Evolutionary conservation across 2,329 filamentous ascomycete genomes (phyloP).

Genomic region (Talaromyces sp.): DNA sequence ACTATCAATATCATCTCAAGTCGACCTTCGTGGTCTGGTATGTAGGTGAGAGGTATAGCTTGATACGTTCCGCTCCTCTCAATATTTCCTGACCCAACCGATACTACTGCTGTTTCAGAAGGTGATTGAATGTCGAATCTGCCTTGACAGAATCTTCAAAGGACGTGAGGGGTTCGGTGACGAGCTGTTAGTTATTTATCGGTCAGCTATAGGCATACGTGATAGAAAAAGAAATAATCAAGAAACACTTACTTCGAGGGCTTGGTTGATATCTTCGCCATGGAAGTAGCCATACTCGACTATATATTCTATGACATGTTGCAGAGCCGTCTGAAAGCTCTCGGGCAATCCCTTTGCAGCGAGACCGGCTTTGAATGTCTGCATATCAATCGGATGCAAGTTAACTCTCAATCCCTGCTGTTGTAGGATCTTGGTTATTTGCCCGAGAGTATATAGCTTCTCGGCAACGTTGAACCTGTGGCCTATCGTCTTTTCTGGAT

Average conservation of each 20-base stretch:
- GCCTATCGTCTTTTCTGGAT: constrained; percentile 36
- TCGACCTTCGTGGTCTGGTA: background rate
- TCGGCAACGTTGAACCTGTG: constrained; percentile 37
- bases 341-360: constrained; percentile 7
- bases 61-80: background rate
- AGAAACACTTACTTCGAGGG: background rate
- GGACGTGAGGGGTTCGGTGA: background rate
- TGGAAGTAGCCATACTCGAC: background rate
- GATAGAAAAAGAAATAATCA: background rate
- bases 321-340: background rate
- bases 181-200: background rate
- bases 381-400: background rate
- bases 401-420: constrained; percentile 24
- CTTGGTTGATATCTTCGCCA: background rate
- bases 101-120: background rate
- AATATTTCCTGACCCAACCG: too few species aligned
- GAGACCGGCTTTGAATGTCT: constrained; percentile 7
- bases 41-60: background rate
- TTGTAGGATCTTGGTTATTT: constrained; percentile 33
- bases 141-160: background rate
- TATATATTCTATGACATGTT: constrained; percentile 1
- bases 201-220: background rate
- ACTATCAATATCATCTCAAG: background rate
- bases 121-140: background rate
- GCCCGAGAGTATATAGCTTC: constrained; percentile 29